phyloP scores from a whole-genome alignment of 257 asterid species.

The Apocynum venetum region DNA sequence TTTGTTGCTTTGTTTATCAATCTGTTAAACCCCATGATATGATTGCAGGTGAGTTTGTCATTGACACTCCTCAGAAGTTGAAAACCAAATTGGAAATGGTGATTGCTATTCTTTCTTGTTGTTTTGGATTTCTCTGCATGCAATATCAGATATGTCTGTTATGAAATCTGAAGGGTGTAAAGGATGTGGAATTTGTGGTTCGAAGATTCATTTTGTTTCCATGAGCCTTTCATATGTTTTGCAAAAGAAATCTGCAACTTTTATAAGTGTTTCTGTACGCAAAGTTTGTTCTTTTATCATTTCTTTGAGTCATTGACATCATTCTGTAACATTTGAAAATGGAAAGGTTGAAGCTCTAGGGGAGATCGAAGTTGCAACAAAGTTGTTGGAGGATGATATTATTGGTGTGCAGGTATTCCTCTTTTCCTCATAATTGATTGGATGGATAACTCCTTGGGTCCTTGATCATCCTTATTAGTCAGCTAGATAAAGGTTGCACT shows the following conservation, averaged over 20 bases:
- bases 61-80: conserved; percentile 87
- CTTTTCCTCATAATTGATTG: neutral
- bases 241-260: neutral
- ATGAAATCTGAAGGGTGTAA: neutral
- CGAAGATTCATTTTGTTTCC: neutral
- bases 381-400: conserved; percentile 60
- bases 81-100: conserved; percentile 90
- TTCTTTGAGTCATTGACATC: neutral
- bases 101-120: conserved; percentile 22
- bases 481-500: neutral
- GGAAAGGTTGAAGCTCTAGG: conserved; percentile 91
- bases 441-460: neutral
- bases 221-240: neutral
- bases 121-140: neutral
- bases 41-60: conserved; percentile 74
- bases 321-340: conserved; percentile 18
- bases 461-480: neutral
- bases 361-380: conserved; percentile 89
- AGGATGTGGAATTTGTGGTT: neutral
- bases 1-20: conserved; percentile 1
- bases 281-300: neutral
- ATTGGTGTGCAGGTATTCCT: conserved; percentile 50
- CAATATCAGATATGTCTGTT: neutral
- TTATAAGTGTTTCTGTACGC: neutral
- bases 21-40: conserved; percentile 13